A percentile compares a stretch with the other conserved stretches of the same genome.
Evolutionary conservation across 2,329 filamentous ascomycete species (phyloP).

Genomic region (Trichothecium sympodiale): DNA sequence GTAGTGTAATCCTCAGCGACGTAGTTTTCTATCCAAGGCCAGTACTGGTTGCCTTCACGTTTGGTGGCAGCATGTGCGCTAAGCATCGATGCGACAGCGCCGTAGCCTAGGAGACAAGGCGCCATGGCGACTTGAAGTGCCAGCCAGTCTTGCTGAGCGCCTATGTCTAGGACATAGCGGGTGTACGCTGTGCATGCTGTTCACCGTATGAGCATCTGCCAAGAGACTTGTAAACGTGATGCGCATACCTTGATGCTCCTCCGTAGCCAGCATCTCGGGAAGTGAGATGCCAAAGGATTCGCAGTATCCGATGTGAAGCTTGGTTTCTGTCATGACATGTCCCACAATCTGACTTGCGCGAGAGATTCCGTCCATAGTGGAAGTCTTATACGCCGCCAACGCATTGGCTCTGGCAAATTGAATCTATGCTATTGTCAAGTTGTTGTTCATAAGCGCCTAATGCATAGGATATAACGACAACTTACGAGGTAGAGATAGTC

Average conservation of each 20-base stretch:
- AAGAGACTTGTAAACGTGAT: no score
- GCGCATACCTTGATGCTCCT: conserved; percentile 59
- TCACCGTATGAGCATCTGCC: not conserved
- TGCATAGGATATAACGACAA: not conserved
- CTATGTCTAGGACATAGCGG: conserved; percentile 78
- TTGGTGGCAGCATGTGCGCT: conserved; percentile 49
- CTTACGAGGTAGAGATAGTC: conserved; percentile 81
- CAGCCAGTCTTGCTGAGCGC: conserved; percentile 78
- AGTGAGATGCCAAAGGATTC: conserved; percentile 65
- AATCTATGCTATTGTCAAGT: conserved; percentile 32
- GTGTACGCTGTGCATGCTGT: conserved; percentile 72
- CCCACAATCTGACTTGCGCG: conserved; percentile 59
- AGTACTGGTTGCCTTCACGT: conserved; percentile 61
- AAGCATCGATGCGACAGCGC: conserved; percentile 63
- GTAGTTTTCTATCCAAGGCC: conserved; percentile 88
- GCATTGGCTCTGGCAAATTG: conserved; percentile 85
- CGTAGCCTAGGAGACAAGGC: conserved; percentile 85
- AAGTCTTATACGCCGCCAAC: conserved; percentile 75
- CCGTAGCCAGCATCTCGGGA: conserved; percentile 58
- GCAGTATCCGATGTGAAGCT: conserved; percentile 75
- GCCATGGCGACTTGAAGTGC: conserved; percentile 76
- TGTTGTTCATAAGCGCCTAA: not conserved
- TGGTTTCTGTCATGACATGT: conserved; percentile 70
- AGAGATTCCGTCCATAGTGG: conserved; percentile 59
- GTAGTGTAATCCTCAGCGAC: conserved; percentile 66